Percentiles rank a stretch among this genome's conserved stretches.
Evolutionary conservation across 2,329 filamentous ascomycete species (phyloP).

Genomic region (Alternaria burnsii): DNA sequence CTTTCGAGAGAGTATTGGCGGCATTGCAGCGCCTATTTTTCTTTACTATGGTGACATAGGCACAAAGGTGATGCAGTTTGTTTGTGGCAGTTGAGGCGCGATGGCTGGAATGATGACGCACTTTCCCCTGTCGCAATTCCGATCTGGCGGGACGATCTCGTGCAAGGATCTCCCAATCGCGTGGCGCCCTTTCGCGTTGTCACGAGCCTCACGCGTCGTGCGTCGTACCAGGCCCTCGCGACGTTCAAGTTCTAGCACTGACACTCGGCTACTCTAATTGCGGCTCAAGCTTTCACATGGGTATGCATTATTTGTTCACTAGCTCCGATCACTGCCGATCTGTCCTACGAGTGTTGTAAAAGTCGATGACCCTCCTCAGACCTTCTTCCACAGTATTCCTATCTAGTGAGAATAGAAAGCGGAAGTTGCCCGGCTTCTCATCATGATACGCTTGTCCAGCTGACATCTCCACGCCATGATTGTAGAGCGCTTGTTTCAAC

Average conservation of each 20-base stretch:
- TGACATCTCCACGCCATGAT: conserved; percentile 30
- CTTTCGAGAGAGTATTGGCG: conserved; percentile 73
- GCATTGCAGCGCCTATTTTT: conserved; percentile 60
- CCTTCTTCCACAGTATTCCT: conserved; percentile 48
- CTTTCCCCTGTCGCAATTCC: conserved; percentile 20
- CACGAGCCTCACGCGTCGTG: conserved; percentile 19
- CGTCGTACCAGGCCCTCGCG: background rate
- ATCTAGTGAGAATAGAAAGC: conserved; percentile 53
- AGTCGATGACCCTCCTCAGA: conserved; percentile 30
- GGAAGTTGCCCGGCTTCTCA: conserved; percentile 53
- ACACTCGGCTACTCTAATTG: background rate
- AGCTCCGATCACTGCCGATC: background rate
- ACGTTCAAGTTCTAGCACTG: background rate
- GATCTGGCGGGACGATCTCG: conserved; percentile 32
- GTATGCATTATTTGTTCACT: background rate
- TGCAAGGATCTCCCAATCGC: conserved; percentile 24
- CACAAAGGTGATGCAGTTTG: background rate
- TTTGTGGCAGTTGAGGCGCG: background rate
- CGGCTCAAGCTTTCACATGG: background rate
- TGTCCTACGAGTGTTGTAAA: background rate
- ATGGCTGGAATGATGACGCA: conserved; percentile 38
- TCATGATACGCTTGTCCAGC: conserved; percentile 47
- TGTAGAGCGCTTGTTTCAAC: conserved; percentile 33
- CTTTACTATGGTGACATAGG: conserved; percentile 9
- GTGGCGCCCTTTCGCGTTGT: conserved; percentile 22